Evolutionary conservation across 1,284 basidiomycete species (phyloP).

Genomic region (Apiotrichum gracile): DNA sequence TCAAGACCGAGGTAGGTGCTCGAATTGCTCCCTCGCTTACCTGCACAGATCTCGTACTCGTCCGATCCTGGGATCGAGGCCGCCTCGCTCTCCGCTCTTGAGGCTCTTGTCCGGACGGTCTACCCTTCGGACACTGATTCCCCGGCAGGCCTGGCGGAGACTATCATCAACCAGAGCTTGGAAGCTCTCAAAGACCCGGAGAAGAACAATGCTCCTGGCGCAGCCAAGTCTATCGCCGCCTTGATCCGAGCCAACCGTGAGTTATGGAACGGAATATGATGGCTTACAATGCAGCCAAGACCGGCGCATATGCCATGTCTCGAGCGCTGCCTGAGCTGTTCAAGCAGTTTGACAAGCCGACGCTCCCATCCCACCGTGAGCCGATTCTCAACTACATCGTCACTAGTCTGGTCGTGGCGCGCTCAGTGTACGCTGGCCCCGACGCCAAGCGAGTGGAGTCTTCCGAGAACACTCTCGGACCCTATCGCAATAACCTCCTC

Average conservation of each 20-base stretch:
- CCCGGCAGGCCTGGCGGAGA: constrained; percentile 58
- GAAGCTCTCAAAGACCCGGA: constrained; percentile 76
- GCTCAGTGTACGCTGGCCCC: constrained; percentile 34
- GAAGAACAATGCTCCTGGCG: constrained; percentile 79
- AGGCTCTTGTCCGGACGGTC: constrained; percentile 65
- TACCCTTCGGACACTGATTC: constrained; percentile 50
- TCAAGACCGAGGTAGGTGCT: constrained; percentile 71
- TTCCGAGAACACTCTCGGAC: constrained; percentile 52
- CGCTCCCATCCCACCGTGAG: constrained; percentile 67
- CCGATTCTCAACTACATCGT: constrained; percentile 60
- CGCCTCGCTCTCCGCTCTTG: constrained; percentile 63
- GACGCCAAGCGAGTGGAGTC: constrained; percentile 26
- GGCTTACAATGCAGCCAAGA: constrained; percentile 53
- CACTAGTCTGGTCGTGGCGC: constrained; percentile 41
- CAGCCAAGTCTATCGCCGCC: constrained; percentile 70
- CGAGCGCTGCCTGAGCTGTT: constrained; percentile 68
- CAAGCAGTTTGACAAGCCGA: constrained; percentile 67
- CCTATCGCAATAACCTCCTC: constrained; percentile 67
- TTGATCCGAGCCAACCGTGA: constrained; percentile 69
- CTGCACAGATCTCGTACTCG: constrained; percentile 76
- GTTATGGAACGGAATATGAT: constrained; percentile 30
- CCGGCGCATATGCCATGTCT: constrained; percentile 62
- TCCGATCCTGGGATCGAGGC: constrained; percentile 67
- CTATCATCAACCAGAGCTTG: constrained; percentile 72
- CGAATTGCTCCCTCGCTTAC: background rate